Conservation (phyloP, 345 rosid species). For the Tarenaya hassleriana region DNA sequence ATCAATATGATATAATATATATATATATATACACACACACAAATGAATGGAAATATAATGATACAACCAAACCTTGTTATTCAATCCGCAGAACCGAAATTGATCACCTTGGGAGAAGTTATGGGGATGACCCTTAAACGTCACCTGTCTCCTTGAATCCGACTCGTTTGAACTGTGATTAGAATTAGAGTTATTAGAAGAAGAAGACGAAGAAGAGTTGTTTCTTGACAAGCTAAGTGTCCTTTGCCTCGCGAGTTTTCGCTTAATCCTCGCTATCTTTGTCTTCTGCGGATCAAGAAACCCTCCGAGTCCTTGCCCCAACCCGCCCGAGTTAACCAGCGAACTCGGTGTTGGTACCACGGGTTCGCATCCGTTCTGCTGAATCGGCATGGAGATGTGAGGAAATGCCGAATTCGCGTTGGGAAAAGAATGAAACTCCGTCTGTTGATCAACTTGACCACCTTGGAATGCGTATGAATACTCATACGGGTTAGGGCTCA, state of each 20-base stretch:
- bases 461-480: no score
- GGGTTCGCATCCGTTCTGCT: conserved; percentile 14
- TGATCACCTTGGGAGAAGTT: conserved; percentile 21
- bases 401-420: conserved; percentile 11
- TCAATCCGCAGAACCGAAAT: conserved; percentile 34
- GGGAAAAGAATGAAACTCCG: conserved; percentile 6
- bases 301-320: conserved; percentile 26
- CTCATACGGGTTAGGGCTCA: conserved; percentile 6
- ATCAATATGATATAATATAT: neutral
- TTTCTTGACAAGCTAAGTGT: conserved; percentile 32
- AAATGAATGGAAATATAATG: neutral
- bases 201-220: conserved; percentile 23
- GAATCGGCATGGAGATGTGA: conserved; percentile 19
- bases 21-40: neutral
- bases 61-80: conserved; percentile 43
- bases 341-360: neutral
- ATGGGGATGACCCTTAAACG: conserved; percentile 11
- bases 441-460: conserved; percentile 7
- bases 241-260: conserved; percentile 63
- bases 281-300: conserved; percentile 34
- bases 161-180: conserved; percentile 18
- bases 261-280: conserved; percentile 50
- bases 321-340: conserved; percentile 14
- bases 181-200: conserved; percentile 16
- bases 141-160: conserved; percentile 27